Evolutionary conservation across 176 grass and related monocot genomes (phyloP), one percentile per base, ranked within the genome.

Genomic region (Rhynchospora breviuscula): DNA sequence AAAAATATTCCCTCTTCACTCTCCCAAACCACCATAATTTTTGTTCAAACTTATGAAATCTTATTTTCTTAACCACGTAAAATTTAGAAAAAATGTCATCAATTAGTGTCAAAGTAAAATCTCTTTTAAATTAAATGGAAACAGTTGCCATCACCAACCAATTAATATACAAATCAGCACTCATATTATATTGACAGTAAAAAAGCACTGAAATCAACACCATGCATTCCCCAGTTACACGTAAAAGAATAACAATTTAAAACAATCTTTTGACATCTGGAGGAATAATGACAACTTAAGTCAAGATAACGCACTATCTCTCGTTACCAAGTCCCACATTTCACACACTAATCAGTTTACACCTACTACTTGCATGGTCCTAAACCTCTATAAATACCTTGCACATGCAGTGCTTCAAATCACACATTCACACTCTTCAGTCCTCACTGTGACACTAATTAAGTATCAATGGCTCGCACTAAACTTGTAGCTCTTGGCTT

Each of bases 301-400:
- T 86, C 84, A 86, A 86, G 72, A 80, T 79, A 86, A 79, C 25
- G 57, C 84, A 86, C 74, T 86, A 86, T 63, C 73, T 66, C 1
- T 31, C 69, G 11, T 53, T n/a, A 79, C 47, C 35, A 47, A 80
- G 74, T 86, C 84, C 7, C 59, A 57, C 73, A 35, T 46, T 86
- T 86, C 84, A 86, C 84, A 86, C 71, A 31, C 25, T 22, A 26
- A 40, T 73, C 59, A 49, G 23, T 13, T 63, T 80, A 6, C 76
- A 35, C 60, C 54, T 64, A 64, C 67, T 63, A 63, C 59, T 53
- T 79, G 84, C 84, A 86, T 67, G 59, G 25, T 65, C 15, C 43
- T 85, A 45, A 35, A 23, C 35, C 84, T 25, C 84, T 86, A 86
- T 80, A 86, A 69, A 86, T 86, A 86, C 43, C 84, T 43, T 33